phyloP scores from a whole-genome alignment of 176 grass and related monocot genomes.

The Aegilops umbellulata region DNA sequence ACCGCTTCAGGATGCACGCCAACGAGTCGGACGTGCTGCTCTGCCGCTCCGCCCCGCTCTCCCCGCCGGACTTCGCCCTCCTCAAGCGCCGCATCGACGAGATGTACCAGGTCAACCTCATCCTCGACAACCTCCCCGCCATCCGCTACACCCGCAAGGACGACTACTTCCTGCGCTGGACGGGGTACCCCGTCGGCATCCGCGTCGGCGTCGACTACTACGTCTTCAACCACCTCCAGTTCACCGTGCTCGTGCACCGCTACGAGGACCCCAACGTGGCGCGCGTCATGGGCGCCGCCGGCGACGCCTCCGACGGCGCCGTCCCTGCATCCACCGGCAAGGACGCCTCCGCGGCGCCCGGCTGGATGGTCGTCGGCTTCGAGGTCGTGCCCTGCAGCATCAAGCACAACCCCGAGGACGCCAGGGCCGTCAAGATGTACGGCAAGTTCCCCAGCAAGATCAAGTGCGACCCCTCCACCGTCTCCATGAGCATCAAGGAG shows the following conservation, averaged over 20 bases:
- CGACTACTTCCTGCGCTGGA: slow-evolving; percentile 69
- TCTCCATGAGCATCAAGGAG: slow-evolving; percentile 65
- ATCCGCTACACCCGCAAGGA: slow-evolving; percentile 78
- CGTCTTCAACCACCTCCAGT: slow-evolving; percentile 83
- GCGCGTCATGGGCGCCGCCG: slow-evolving; percentile 49
- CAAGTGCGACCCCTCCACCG: slow-evolving; percentile 60
- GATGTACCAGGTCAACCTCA: slow-evolving; percentile 85
- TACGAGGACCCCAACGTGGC: slow-evolving; percentile 66
- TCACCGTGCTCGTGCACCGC: slow-evolving; percentile 73
- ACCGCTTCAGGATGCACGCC: slow-evolving; percentile 66
- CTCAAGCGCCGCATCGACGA: slow-evolving; percentile 75
- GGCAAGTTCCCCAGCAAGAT: slow-evolving; percentile 42
- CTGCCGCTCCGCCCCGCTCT: slow-evolving; percentile 49
- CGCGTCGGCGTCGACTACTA: slow-evolving; percentile 54
- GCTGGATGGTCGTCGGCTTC: slow-evolving; percentile 79
- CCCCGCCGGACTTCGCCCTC: slow-evolving; percentile 37
- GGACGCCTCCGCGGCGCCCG: slow-evolving; percentile 15
- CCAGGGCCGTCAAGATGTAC: slow-evolving; percentile 58
- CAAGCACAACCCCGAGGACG: slow-evolving; percentile 45
- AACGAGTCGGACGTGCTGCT: slow-evolving; percentile 65
- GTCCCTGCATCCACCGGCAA: background rate
- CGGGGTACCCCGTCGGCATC: slow-evolving; percentile 68
- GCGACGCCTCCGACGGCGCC: slow-evolving; percentile 46
- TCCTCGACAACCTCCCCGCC: slow-evolving; percentile 79
- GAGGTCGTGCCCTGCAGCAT: slow-evolving; percentile 78